Evolutionary conservation across 2,329 filamentous ascomycete species (phyloP).

Genomic region (Cordyceps fumosorosea): DNA sequence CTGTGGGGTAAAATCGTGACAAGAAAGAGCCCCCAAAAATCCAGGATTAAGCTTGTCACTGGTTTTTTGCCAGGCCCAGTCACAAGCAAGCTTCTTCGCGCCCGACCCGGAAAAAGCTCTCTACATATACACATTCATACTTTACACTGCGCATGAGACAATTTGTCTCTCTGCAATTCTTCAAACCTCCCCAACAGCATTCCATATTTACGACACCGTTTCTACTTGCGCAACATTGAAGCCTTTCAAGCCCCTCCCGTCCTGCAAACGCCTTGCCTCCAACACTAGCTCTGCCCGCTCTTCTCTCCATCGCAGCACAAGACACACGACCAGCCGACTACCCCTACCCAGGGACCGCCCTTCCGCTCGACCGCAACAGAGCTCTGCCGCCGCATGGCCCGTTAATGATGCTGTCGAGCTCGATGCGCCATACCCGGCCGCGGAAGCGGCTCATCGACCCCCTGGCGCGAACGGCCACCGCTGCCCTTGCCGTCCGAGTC

Average conservation of each 20-base stretch:
- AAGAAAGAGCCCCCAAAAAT: not conserved
- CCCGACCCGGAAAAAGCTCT: not conserved
- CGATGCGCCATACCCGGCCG: constrained; percentile 30
- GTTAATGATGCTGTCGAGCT: constrained; percentile 28
- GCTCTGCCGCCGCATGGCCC: constrained; percentile 2
- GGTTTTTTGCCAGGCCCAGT: not conserved
- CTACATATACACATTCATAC: too few relatives aligned
- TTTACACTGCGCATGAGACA: not conserved
- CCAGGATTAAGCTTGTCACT: not conserved
- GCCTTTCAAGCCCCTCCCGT: not conserved
- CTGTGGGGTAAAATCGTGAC: constrained; percentile 7
- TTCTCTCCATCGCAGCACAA: not conserved
- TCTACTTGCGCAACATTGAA: not conserved
- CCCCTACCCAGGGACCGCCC: not conserved
- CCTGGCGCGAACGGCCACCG: not conserved
- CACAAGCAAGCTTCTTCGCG: constrained; percentile 8
- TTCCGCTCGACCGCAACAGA: not conserved
- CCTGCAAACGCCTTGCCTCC: not conserved
- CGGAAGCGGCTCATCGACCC: constrained; percentile 17
- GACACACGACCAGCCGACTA: not conserved
- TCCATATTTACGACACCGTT: too few relatives aligned
- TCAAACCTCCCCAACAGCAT: not conserved
- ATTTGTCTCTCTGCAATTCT: not conserved
- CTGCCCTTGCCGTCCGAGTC: not conserved
- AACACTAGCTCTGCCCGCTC: not conserved